Percentiles rank a stretch among this genome's conserved stretches.
Conservation (phyloP, 2,329 filamentous ascomycete genomes). For the Paraconiothyrium brasiliense region DNA sequence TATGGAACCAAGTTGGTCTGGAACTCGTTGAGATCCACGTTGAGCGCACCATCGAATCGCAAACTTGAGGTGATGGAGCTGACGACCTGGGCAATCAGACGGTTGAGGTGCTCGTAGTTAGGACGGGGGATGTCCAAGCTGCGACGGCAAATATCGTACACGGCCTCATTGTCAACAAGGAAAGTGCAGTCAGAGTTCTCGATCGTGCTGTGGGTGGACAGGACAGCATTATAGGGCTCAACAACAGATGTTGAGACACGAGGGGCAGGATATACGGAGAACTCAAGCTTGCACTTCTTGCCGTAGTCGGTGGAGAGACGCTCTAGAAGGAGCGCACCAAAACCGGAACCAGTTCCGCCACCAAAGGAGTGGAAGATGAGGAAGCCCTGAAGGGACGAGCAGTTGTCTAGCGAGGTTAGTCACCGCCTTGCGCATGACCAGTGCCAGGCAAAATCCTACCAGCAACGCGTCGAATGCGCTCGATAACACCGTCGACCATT, state of each 20-base stretch:
- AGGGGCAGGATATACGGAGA: slow-evolving; percentile 75
- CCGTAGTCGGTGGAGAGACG: slow-evolving; percentile 77
- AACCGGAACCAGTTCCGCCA: slow-evolving; percentile 76
- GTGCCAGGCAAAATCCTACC: slow-evolving; percentile 57
- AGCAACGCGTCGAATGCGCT: slow-evolving; percentile 74
- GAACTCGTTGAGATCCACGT: slow-evolving; percentile 80
- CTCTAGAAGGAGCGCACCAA: slow-evolving; percentile 76
- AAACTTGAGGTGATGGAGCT: slow-evolving; percentile 78
- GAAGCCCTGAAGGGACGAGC: slow-evolving; percentile 76
- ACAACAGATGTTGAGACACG: slow-evolving; percentile 76
- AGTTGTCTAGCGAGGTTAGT: slow-evolving; percentile 66
- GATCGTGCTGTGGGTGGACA: slow-evolving; percentile 78
- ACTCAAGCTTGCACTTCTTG: slow-evolving; percentile 82
- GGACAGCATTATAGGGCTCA: slow-evolving; percentile 77
- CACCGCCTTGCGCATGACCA: not conserved
- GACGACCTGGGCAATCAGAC: slow-evolving; percentile 77
- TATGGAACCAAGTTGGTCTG: slow-evolving; percentile 80
- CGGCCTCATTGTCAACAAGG: slow-evolving; percentile 77
- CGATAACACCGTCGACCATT: slow-evolving; percentile 75
- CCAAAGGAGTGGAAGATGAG: slow-evolving; percentile 79
- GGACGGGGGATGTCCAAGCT: slow-evolving; percentile 76
- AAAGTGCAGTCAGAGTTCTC: slow-evolving; percentile 84
- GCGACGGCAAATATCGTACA: slow-evolving; percentile 78
- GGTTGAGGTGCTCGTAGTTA: slow-evolving; percentile 76
- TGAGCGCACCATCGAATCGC: slow-evolving; percentile 76